Conservation (phyloP, 192 early-diverging fungal genomes). For the Backusella psychrophila region DNA sequence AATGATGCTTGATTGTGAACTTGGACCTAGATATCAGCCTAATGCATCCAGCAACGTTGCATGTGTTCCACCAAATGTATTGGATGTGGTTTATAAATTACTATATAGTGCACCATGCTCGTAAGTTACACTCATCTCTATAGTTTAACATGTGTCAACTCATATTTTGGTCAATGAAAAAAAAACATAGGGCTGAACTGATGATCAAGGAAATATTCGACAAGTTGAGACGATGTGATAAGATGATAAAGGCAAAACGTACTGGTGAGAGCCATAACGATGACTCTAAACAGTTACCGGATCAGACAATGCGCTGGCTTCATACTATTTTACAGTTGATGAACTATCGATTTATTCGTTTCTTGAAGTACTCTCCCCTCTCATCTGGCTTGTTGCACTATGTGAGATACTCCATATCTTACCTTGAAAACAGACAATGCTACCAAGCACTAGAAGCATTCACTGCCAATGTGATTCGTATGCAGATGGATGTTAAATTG, state of each 20-base stretch:
- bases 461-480: slow-evolving; percentile 50
- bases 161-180: background rate
- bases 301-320: slow-evolving; percentile 60
- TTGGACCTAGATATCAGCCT: slow-evolving; percentile 57
- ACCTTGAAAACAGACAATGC: slow-evolving; percentile 62
- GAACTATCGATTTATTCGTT: slow-evolving; percentile 70
- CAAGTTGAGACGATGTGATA: slow-evolving; percentile 67
- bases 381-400: slow-evolving; percentile 65
- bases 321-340: slow-evolving; percentile 73
- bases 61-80: slow-evolving; percentile 70
- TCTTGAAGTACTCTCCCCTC: slow-evolving; percentile 67
- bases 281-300: slow-evolving; percentile 27
- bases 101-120: slow-evolving; percentile 75
- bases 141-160: background rate
- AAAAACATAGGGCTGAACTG: slow-evolving; percentile 46
- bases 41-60: slow-evolving; percentile 46
- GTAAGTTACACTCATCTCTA: slow-evolving; percentile 31
- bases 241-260: slow-evolving; percentile 46
- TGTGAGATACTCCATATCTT: slow-evolving; percentile 64
- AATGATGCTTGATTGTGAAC: slow-evolving; percentile 68
- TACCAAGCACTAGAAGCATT: slow-evolving; percentile 69
- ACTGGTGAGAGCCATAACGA: slow-evolving; percentile 26
- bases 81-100: slow-evolving; percentile 76
- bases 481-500: slow-evolving; percentile 48
- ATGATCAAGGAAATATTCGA: slow-evolving; percentile 74